Conservation (phyloP, 164 flowering plant genomes). For the Berberis vulgaris region DNA sequence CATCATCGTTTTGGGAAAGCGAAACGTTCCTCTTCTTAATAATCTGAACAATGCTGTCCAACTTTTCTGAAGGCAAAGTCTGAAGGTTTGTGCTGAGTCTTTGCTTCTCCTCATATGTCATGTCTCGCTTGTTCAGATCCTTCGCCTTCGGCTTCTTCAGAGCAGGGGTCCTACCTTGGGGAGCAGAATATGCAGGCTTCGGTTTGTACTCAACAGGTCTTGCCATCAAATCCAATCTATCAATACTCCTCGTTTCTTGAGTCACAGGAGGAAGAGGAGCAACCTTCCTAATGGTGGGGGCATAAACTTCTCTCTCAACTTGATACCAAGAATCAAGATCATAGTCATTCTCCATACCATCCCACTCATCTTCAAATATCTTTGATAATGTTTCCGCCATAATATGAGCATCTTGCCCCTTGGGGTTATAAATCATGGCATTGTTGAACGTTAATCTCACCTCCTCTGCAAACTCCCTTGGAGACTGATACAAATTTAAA, state of each 20-base stretch:
- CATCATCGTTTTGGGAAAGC: slow-evolving; percentile 67
- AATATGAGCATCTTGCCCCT: slow-evolving; percentile 67
- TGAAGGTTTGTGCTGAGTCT: slow-evolving; percentile 59
- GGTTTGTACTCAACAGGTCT: slow-evolving; percentile 14
- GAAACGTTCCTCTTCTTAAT: slow-evolving; percentile 67
- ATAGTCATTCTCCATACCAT: slow-evolving; percentile 29
- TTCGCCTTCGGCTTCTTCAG: slow-evolving; percentile 59
- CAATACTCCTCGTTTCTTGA: slow-evolving; percentile 26
- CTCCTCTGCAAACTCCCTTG: slow-evolving; percentile 77
- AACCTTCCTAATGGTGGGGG: slow-evolving; percentile 29
- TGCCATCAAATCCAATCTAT: slow-evolving; percentile 34
- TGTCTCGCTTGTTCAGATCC: slow-evolving; percentile 51
- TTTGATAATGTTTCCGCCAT: slow-evolving; percentile 59
- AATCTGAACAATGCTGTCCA: slow-evolving; percentile 70
- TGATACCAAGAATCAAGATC: slow-evolving; percentile 22
- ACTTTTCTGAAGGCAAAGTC: slow-evolving; percentile 65
- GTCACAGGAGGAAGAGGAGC: slow-evolving; percentile 13
- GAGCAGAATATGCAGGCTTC: slow-evolving; percentile 16
- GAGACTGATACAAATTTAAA: slow-evolving; percentile 56
- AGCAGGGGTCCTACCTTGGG: slow-evolving; percentile 30
- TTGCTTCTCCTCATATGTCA: slow-evolving; percentile 87
- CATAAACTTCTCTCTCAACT: slow-evolving; percentile 19
- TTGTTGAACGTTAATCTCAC: slow-evolving; percentile 71
- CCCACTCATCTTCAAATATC: slow-evolving; percentile 62
- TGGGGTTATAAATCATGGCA: slow-evolving; percentile 83